These are phyloP conservation scores for Spathaspora passalidarum DNA, from an alignment of 805 yeast species.

Conservation along the genomic window DNA sequence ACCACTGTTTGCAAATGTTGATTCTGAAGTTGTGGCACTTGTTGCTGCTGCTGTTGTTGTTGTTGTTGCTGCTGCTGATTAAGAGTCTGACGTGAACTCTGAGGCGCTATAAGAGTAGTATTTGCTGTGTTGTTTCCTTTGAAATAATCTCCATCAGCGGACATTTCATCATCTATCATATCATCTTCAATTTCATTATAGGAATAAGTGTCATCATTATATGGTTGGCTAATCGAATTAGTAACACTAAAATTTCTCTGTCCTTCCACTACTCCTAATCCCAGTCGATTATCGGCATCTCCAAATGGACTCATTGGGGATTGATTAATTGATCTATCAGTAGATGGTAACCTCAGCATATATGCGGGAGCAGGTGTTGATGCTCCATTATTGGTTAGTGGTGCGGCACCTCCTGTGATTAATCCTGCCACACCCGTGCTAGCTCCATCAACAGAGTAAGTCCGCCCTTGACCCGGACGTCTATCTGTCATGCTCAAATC, in stretches of 20 bases:
- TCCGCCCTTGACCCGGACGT: constrained; percentile 7
- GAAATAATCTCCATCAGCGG: constrained; percentile 28
- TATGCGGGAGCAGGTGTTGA: not conserved
- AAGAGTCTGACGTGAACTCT: not conserved
- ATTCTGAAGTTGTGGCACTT: constrained; percentile 2
- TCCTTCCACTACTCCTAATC: not conserved
- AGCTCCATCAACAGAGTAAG: constrained; percentile 4
- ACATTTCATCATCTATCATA: constrained; percentile 21
- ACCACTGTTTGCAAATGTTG: not conserved
- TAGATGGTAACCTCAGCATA: not conserved
- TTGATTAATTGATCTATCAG: constrained; percentile 7
- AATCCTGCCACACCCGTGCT: not conserved
- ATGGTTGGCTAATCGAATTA: constrained; percentile 19
- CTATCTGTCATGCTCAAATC: constrained; percentile 13
- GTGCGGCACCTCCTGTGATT: not conserved
- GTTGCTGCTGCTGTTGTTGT: too few species aligned
- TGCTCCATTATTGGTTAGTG: not conserved
- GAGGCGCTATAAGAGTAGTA: constrained; percentile 2
- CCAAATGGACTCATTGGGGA: constrained; percentile 13
- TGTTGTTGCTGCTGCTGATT: not conserved
- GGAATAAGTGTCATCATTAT: constrained; percentile 19
- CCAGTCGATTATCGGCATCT: constrained; percentile 2
- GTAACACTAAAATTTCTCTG: constrained; percentile 3
- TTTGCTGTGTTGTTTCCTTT: constrained; percentile 7
- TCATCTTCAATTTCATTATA: constrained; percentile 23